Evolutionary conservation across 148 eudicot genomes (phyloP), one percentile per base, ranked within the genome.

Genomic region (Rhododendron vialii): DNA sequence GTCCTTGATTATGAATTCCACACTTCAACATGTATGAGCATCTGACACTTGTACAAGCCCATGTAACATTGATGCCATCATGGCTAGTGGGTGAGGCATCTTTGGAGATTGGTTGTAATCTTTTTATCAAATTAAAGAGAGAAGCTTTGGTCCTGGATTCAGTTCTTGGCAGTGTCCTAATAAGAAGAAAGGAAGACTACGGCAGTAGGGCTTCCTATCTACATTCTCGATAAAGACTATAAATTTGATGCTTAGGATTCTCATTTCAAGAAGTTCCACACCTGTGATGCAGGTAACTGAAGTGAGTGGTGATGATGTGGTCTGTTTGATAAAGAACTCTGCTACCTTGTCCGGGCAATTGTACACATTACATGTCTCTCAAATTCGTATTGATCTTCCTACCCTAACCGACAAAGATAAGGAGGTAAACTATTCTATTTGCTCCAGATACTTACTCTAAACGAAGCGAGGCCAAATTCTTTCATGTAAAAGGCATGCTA

Each of bases 311-410:
- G 92, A 92, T 69, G 95, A 94, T 88, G 98, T 97, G 65, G 89
- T 94, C 83, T 97, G 99, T 88, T 85, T 89, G 80, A 93, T 93
- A 84, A 97, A 97, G 90, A 95, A 97, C 89, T 88, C 98, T 84
- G 98, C 99, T 33, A 94, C 98, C 1, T 82, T 97, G 88, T 91
- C 93, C 80, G 99, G 98, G 80, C 82, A 93, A 80, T 86, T 97
- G 83, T 95, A 92, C 87, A 97, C 99, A 53, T 91, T 97, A 87
- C 99, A 97, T 85, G 99, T 90, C 82, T 93, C 96, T 73, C 99
- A 97, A 92, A 89, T 97, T 89, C 96, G 35, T 82, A 95, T 97
- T 79, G 96, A 97, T 87, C 86, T 95, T 78, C 99, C 99, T 53
- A 97, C 99, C 65, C 94, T 97, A 33, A 75, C 98, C 33, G 98